These are phyloP conservation scores for Saccharomycopsis lassenensis DNA, from an alignment of 805 yeast species.

Conservation along the genomic window DNA sequence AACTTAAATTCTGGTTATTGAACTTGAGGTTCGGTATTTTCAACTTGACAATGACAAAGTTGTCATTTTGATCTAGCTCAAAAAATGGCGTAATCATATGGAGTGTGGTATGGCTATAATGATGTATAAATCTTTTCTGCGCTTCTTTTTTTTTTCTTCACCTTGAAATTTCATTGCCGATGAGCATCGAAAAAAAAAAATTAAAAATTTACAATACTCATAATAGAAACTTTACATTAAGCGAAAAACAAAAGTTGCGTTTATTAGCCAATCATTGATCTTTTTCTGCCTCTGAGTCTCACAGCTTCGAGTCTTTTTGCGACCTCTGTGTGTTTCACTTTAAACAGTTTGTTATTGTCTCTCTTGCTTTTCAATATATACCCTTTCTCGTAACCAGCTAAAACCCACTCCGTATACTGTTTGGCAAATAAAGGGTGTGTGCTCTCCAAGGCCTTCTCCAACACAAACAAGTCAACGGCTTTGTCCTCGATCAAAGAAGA, in stretches of 20 bases:
- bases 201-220: no score
- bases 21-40: slow-evolving; percentile 65
- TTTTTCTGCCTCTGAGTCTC: slow-evolving; percentile 83
- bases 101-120: not conserved
- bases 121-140: not conserved
- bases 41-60: slow-evolving; percentile 50
- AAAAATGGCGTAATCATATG: slow-evolving; percentile 93
- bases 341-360: slow-evolving; percentile 30
- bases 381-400: slow-evolving; percentile 48
- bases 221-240: no score
- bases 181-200: not conserved
- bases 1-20: slow-evolving; percentile 62
- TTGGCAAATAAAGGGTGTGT: slow-evolving; percentile 76
- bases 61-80: slow-evolving; percentile 65
- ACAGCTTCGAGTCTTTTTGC: slow-evolving; percentile 67
- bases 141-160: not conserved
- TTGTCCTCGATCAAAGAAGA: slow-evolving; percentile 77
- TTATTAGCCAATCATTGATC: slow-evolving; percentile 87
- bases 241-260: no score
- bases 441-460: slow-evolving; percentile 83
- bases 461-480: slow-evolving; percentile 93
- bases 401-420: slow-evolving; percentile 54
- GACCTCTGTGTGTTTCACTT: slow-evolving; percentile 35
- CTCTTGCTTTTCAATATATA: slow-evolving; percentile 22
- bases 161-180: not conserved